Evolutionary conservation across 768 basidiomycete species (phyloP), one percentile per base, ranked within the genome.

Genomic region (Lactarius pseudohatsudake): DNA sequence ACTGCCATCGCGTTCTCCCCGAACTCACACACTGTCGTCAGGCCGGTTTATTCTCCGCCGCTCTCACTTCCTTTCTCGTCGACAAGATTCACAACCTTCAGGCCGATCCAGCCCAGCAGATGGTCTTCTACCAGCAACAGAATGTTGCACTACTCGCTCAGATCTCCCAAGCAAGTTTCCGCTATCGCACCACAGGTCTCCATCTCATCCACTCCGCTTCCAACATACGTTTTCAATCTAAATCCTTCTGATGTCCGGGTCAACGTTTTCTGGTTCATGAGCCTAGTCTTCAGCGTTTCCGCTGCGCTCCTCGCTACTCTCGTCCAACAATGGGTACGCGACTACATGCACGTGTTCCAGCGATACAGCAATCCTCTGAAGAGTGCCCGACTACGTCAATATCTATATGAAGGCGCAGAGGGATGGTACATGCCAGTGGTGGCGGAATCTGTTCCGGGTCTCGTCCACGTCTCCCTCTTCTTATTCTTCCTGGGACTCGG

Each of bases 401-500:
- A 55, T 26, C 61, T 62, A 13, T 59, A 77, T 64, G 74, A 77
- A 50, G 80, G 80, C 30, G 68, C 81, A 30, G 74, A 76, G n/a
- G 72, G 68, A 55, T 84, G 81, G 71, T 72, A 74, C 11, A 77
- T 84, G 74, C 71, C 77, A 6, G 70, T 75, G 3, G 71, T 84
- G 8, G 79, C 83, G 3, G 77, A 79, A 47, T 67, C 74, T 16
- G 79, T 84, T 34, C 83, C 83, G 0, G 74, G 79, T n/a, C 76
- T 84, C 11, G 77, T 85, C 26, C 83, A 84, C 66, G 72, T 81
- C 9, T 81, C 82, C 2, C 75, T 84, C 16, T 77, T 82, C 22
- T 74, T 84, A 10, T 84, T 84, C 73, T 79, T 86, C 72, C 76
- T 79, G 34, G 80, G 81, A 36, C 76, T 85, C 38, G 72, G 82